These are phyloP conservation scores for Nakazawaea pomicola DNA, from an alignment of 805 yeast genomes.

Conservation along the genomic window DNA sequence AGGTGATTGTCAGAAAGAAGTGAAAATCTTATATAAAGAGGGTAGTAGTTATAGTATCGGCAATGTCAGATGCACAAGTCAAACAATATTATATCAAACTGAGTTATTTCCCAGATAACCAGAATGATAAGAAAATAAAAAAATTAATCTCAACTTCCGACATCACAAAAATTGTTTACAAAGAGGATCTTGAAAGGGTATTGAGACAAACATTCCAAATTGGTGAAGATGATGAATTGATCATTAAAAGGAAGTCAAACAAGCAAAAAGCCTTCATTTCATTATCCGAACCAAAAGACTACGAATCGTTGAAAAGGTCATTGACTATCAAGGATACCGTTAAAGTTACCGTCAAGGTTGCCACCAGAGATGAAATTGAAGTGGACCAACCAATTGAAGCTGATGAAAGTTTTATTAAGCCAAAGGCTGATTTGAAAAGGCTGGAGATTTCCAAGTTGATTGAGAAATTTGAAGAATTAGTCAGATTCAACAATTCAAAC, in stretches of 20 bases:
- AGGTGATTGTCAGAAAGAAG: too few relatives aligned
- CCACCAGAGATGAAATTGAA: background rate
- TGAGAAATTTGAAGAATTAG: conserved; percentile 12
- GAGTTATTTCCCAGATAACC: background rate
- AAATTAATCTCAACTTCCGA: conserved; percentile 9
- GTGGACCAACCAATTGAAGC: background rate
- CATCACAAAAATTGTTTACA: conserved; percentile 2
- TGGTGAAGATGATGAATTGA: background rate
- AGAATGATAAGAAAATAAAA: conserved; percentile 3
- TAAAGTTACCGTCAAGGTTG: conserved; percentile 24
- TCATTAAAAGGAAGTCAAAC: conserved; percentile 38
- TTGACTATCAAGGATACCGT: conserved; percentile 42
- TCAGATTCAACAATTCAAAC: conserved; percentile 6
- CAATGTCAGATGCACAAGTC: too few relatives aligned
- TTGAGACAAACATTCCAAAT: conserved; percentile 6
- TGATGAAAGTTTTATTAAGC: conserved; percentile 1
- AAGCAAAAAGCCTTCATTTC: conserved; percentile 35
- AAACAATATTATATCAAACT: conserved; percentile 2
- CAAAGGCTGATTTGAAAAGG: conserved; percentile 6
- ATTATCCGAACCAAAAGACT: conserved; percentile 35
- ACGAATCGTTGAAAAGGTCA: conserved; percentile 37
- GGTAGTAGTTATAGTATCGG: too few relatives aligned
- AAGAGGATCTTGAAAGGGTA: conserved; percentile 5
- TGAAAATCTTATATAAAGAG: too few relatives aligned
- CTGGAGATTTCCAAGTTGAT: conserved; percentile 12